Percentiles rank a stretch among this genome's conserved stretches.
Conservation (phyloP, 495 filamentous ascomycete species). For the Annulohypoxylon nitens region DNA sequence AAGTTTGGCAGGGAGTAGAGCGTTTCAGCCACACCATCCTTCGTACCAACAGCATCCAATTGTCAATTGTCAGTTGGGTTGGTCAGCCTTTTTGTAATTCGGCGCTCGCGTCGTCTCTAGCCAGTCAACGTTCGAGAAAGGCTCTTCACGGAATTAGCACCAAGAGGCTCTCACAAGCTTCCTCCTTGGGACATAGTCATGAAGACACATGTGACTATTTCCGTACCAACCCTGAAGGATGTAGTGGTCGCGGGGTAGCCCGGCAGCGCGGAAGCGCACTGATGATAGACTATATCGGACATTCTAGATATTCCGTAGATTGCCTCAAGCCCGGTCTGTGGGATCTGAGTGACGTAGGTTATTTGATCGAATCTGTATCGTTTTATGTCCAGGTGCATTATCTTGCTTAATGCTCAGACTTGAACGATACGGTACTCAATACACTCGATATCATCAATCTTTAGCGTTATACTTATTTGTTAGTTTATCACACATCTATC, state of each 20-base stretch:
- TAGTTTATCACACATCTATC: background rate
- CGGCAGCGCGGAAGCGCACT: background rate
- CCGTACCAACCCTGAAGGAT: background rate
- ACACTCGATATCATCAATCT: background rate
- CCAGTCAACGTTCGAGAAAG: conserved; percentile 32
- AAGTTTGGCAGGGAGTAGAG: conserved; percentile 1
- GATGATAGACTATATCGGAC: conserved; percentile 6
- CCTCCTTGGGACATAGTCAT: conserved; percentile 18
- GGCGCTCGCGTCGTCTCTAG: background rate
- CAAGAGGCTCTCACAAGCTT: conserved; percentile 18
- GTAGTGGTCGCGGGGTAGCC: background rate
- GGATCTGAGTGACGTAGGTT: conserved; percentile 16
- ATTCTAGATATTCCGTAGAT: conserved; percentile 22
- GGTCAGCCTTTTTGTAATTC: conserved; percentile 30
- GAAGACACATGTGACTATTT: conserved; percentile 6
- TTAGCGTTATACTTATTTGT: background rate
- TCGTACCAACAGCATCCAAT: conserved; percentile 33
- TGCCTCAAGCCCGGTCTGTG: background rate
- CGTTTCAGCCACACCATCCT: conserved; percentile 43
- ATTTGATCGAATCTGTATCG: background rate
- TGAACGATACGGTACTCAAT: background rate
- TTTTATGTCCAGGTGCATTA: background rate
- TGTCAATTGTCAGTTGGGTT: conserved; percentile 20
- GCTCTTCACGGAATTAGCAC: conserved; percentile 14
- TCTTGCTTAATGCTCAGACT: background rate